Evolutionary conservation across 179 eudicot genomes (phyloP).

Genomic region (Camellia oleifera): DNA sequence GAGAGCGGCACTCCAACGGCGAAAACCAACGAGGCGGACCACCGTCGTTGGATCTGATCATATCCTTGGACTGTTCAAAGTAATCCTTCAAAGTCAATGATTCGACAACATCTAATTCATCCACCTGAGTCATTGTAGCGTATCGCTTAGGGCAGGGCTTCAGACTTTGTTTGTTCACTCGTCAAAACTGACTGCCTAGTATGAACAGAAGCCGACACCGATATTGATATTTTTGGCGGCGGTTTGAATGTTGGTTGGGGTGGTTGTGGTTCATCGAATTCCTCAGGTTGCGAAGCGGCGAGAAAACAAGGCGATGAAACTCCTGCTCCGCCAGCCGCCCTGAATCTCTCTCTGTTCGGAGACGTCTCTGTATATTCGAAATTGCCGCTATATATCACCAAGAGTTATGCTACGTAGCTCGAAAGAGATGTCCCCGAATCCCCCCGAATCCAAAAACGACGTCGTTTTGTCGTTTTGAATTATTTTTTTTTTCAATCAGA

Average conservation of each 20-base stretch:
- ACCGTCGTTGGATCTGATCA: slow-evolving; percentile 31
- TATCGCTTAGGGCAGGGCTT: not conserved
- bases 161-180: too few relatives aligned
- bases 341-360: not conserved
- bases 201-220: not conserved
- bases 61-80: slow-evolving; percentile 38
- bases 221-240: not conserved
- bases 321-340: slow-evolving; percentile 6
- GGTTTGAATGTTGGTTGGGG: not conserved
- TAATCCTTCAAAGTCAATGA: slow-evolving; percentile 35
- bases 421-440: too few relatives aligned
- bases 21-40: slow-evolving; percentile 75
- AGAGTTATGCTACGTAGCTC: too few relatives aligned
- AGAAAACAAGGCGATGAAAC: not conserved
- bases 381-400: too few relatives aligned
- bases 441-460: too few relatives aligned
- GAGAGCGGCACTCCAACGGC: slow-evolving; percentile 45
- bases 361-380: too few relatives aligned
- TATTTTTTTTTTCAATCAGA: too few relatives aligned
- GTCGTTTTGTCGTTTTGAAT: too few relatives aligned
- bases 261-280: too few relatives aligned
- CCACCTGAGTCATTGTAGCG: not conserved
- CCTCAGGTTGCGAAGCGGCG: not conserved
- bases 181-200: not conserved
- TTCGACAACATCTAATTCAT: not conserved